phyloP scores from a whole-genome alignment of 108 stramenopile genomes.

The Pseudonitzschia delicatissima region DNA sequence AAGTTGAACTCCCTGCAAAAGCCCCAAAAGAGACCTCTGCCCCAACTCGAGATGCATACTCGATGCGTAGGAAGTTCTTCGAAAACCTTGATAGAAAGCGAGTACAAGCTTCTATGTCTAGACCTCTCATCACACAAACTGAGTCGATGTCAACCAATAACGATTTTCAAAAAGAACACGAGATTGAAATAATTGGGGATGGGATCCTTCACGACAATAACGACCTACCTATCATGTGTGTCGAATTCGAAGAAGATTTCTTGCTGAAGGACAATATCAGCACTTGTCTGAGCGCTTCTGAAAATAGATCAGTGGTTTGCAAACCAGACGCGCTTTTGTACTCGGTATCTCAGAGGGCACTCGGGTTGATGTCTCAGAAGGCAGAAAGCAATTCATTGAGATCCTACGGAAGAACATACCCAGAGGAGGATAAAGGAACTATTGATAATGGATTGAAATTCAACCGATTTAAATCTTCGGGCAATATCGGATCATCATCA shows the following conservation, averaged over 20 bases:
- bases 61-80: slow-evolving; percentile 4
- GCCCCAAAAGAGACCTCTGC: no score
- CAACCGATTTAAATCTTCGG: no score
- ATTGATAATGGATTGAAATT: no score
- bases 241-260: slow-evolving; percentile 5
- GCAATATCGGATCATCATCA: no score
- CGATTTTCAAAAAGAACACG: background rate
- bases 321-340: background rate
- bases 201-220: background rate
- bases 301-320: slow-evolving; percentile 7
- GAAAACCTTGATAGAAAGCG: background rate
- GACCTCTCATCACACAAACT: background rate
- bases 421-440: no score
- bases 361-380: slow-evolving; percentile 4
- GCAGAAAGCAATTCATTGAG: background rate
- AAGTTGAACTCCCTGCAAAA: no score
- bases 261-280: slow-evolving; percentile 9
- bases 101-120: background rate
- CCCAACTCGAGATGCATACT: background rate
- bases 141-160: background rate
- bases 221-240: background rate
- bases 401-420: no score
- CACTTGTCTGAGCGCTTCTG: slow-evolving; percentile 13
- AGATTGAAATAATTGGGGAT: background rate
- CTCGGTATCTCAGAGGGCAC: slow-evolving; percentile 1